phyloP scores from a whole-genome alignment of 192 early-diverging fungal genomes.

The Martensiomyces pterosporus region DNA sequence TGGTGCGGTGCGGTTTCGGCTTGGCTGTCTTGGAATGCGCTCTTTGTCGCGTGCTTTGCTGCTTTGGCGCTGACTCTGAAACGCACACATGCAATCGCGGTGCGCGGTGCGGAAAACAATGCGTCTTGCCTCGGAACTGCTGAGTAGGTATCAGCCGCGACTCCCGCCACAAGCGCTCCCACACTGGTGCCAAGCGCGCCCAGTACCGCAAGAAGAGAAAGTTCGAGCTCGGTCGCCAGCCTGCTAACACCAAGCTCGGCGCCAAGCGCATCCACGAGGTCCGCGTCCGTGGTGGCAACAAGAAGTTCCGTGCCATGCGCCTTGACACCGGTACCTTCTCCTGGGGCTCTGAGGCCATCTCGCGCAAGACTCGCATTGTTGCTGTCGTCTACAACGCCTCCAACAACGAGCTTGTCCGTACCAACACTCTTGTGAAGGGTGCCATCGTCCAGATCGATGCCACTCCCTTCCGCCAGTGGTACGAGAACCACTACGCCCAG shows the following conservation, averaged over 20 bases:
- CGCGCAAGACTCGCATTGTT: slow-evolving; percentile 95
- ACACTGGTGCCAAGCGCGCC: slow-evolving; percentile 98
- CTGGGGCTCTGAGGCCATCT: slow-evolving; percentile 93
- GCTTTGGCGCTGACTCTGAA: too few relatives aligned
- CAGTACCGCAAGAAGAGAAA: slow-evolving; percentile 99
- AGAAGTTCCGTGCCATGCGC: slow-evolving; percentile 97
- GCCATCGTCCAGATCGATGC: slow-evolving; percentile 97
- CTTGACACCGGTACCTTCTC: slow-evolving; percentile 96
- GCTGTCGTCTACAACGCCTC: slow-evolving; percentile 97
- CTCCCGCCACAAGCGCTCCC: slow-evolving; percentile 97
- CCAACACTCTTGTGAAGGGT: slow-evolving; percentile 99
- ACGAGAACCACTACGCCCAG: slow-evolving; percentile 94
- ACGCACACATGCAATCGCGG: too few relatives aligned
- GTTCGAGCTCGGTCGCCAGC: slow-evolving; percentile 99
- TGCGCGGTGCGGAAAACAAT: not conserved
- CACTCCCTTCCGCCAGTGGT: slow-evolving; percentile 99
- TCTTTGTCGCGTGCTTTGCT: too few relatives aligned
- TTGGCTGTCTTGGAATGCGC: too few relatives aligned
- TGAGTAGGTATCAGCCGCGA: slow-evolving; percentile 95
- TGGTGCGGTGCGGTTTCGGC: too few relatives aligned
- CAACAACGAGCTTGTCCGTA: slow-evolving; percentile 99
- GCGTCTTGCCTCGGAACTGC: not conserved
- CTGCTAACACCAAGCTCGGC: slow-evolving; percentile 97
- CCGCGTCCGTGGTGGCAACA: slow-evolving; percentile 97
- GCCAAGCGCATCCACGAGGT: slow-evolving; percentile 94